Evolutionary conservation across 345 rosid genomes (phyloP).

Genomic region (Salix purpurea): DNA sequence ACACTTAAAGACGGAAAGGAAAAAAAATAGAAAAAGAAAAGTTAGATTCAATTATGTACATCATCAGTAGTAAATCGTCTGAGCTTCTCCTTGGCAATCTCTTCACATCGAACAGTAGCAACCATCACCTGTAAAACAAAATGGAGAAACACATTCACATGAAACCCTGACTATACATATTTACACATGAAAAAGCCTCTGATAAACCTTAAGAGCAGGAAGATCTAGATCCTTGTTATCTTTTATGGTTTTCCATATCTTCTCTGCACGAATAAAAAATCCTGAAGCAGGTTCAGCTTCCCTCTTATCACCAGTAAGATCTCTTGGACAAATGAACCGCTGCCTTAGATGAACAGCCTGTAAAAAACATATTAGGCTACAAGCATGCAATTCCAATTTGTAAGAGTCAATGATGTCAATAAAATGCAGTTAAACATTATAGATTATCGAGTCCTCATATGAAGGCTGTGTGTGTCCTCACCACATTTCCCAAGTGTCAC

Average conservation of each 20-base stretch:
- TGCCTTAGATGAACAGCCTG: conserved; percentile 36
- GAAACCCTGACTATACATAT: neutral
- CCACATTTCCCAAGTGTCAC: neutral
- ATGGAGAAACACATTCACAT: neutral
- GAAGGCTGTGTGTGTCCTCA: neutral
- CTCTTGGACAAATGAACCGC: conserved; percentile 31
- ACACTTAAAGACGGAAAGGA: too few species aligned
- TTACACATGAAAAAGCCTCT: neutral
- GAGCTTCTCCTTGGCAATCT: conserved; percentile 33
- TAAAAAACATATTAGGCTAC: conserved; percentile 2
- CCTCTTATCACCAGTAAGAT: conserved; percentile 28
- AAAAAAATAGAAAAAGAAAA: too few species aligned
- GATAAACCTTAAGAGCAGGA: conserved; percentile 31
- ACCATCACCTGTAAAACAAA: conserved; percentile 33
- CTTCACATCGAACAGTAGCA: conserved; percentile 36
- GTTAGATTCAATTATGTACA: conserved; percentile 15
- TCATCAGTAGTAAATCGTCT: conserved; percentile 16
- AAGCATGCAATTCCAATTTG: neutral
- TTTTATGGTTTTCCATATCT: conserved; percentile 32
- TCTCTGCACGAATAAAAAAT: conserved; percentile 28
- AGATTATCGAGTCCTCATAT: neutral
- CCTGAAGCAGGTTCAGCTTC: conserved; percentile 34
- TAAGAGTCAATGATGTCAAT: neutral
- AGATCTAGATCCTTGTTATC: conserved; percentile 36
- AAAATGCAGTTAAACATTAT: neutral